These are phyloP conservation scores for Alternaria atra DNA, from an alignment of 2,329 filamentous ascomycete genomes.

Conservation along the genomic window DNA sequence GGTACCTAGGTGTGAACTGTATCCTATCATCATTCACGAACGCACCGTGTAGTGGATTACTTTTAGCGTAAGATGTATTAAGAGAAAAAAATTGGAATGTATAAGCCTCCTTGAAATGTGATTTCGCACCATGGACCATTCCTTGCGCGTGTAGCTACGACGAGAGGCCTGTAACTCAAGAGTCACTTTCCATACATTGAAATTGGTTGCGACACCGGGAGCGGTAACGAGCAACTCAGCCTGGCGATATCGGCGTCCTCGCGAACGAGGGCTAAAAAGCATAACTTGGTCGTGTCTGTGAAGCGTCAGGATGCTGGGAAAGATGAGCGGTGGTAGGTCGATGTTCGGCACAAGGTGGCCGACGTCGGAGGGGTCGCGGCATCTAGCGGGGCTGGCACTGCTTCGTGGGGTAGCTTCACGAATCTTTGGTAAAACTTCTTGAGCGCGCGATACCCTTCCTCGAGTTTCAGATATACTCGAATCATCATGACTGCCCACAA, in stretches of 20 bases:
- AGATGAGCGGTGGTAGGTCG: not conserved
- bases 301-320: constrained; percentile 1
- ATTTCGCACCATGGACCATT: too few relatives aligned
- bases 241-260: not conserved
- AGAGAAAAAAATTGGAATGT: too few relatives aligned
- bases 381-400: constrained; percentile 9
- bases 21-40: too few relatives aligned
- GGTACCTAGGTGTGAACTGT: too few relatives aligned
- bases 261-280: not conserved
- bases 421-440: constrained; percentile 8
- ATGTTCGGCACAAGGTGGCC: constrained; percentile 8
- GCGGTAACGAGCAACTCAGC: not conserved
- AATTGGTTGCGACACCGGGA: not conserved
- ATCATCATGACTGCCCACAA: constrained; percentile 51
- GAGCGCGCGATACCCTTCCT: constrained; percentile 1
- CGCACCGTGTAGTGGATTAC: too few relatives aligned
- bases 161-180: not conserved
- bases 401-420: constrained; percentile 16
- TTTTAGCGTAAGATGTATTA: too few relatives aligned
- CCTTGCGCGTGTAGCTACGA: not conserved
- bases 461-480: not conserved
- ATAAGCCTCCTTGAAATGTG: too few relatives aligned
- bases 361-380: constrained; percentile 14
- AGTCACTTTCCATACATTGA: not conserved
- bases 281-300: not conserved